Conservation (phyloP, 2,329 filamentous ascomycete genomes). For the Tolypocladium amazonense region DNA sequence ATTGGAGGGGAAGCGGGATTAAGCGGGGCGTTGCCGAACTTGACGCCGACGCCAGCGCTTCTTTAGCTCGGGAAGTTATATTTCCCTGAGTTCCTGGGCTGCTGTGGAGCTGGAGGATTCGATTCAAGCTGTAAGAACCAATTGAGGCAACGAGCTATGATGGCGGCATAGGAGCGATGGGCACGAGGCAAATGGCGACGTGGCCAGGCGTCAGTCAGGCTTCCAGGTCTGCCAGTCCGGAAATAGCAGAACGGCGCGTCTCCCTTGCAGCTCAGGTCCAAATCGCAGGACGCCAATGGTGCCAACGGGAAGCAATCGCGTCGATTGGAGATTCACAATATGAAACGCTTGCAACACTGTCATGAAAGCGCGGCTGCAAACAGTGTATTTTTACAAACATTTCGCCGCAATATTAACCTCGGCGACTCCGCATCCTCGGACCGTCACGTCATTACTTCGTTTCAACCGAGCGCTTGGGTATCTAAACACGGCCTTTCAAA, state of each 20-base stretch:
- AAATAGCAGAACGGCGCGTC: background rate
- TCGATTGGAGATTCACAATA: background rate
- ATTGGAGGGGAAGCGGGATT: background rate
- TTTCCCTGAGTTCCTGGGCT: background rate
- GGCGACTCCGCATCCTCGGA: background rate
- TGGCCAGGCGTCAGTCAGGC: too few species aligned
- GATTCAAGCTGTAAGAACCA: background rate
- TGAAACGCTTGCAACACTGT: background rate
- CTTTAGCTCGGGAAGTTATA: background rate
- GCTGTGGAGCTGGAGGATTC: background rate
- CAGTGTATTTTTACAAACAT: background rate
- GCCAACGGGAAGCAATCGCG: background rate
- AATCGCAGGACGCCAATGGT: too few species aligned
- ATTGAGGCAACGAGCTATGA: background rate
- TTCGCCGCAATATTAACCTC: background rate
- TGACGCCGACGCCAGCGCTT: background rate
- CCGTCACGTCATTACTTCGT: background rate
- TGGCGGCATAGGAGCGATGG: background rate
- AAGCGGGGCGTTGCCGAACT: background rate
- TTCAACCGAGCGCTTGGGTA: background rate
- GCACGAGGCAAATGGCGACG: background rate
- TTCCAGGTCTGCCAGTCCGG: background rate
- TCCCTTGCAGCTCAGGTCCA: too few species aligned
- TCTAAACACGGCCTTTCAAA: background rate
- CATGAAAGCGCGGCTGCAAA: background rate